A percentile compares a stretch with the other conserved stretches of the same genome.
These are phyloP conservation scores for Globomyces pollinis-pini DNA, from an alignment of 192 early-diverging fungal genomes.

Conservation along the genomic window DNA sequence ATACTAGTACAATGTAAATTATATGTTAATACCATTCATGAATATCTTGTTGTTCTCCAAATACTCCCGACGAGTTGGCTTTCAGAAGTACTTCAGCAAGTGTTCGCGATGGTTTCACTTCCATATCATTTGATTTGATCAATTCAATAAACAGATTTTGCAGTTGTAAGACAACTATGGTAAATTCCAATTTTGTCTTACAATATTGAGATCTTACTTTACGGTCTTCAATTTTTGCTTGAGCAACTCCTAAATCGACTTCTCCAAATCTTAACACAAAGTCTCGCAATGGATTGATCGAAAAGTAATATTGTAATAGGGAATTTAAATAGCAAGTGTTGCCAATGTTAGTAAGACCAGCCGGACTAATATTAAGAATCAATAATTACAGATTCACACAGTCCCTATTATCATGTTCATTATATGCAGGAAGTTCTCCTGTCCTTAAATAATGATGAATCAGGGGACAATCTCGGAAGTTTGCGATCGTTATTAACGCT, in stretches of 20 bases:
- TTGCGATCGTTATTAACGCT: constrained; percentile 12
- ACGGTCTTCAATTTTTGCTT: background rate
- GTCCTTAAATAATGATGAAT: constrained; percentile 22
- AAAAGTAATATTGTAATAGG: constrained; percentile 22
- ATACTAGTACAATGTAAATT: no score
- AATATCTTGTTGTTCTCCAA: constrained; percentile 39
- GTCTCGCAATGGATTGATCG: constrained; percentile 19
- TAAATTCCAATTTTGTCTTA: background rate
- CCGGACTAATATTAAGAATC: constrained; percentile 6
- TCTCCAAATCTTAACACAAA: constrained; percentile 9
- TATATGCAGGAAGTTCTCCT: constrained; percentile 6
- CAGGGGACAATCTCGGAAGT: constrained; percentile 14
- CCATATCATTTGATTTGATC: constrained; percentile 9
- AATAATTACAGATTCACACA: background rate
- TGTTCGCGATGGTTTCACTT: constrained; percentile 10
- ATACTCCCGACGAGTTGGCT: constrained; percentile 10
- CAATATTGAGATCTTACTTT: background rate
- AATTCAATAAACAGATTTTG: constrained; percentile 15
- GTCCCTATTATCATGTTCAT: background rate
- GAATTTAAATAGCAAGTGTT: constrained; percentile 41
- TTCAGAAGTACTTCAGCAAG: constrained; percentile 24
- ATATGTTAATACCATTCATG: constrained; percentile 12
- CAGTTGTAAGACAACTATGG: constrained; percentile 14
- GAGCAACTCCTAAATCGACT: background rate
- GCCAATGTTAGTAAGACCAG: constrained; percentile 33